These are phyloP conservation scores for Globisporangium splendens DNA, from an alignment of 352 stramenopile species.

Conservation along the genomic window DNA sequence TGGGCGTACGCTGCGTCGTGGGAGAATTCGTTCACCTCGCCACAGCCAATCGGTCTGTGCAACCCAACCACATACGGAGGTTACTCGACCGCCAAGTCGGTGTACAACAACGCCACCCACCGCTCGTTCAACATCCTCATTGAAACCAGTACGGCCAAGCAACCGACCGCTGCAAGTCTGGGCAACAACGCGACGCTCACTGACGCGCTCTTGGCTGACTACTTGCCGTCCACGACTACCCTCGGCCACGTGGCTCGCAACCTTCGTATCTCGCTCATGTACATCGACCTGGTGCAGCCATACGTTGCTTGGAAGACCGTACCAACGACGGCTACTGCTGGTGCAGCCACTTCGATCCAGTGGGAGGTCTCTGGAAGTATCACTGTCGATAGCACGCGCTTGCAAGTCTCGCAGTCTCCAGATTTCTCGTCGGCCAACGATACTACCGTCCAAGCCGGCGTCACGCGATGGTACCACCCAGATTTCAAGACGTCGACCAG, in stretches of 20 bases:
- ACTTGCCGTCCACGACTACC: slow-evolving; percentile 28
- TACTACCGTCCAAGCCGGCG: slow-evolving; percentile 36
- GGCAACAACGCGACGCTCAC: slow-evolving; percentile 54
- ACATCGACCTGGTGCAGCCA: slow-evolving; percentile 92
- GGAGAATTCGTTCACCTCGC: slow-evolving; percentile 53
- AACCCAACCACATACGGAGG: slow-evolving; percentile 81
- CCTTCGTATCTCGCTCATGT: slow-evolving; percentile 87
- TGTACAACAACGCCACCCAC: slow-evolving; percentile 89
- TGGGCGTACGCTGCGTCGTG: slow-evolving; percentile 91
- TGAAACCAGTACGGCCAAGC: slow-evolving; percentile 90
- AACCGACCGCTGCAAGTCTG: slow-evolving; percentile 54
- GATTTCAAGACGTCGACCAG: slow-evolving; percentile 28
- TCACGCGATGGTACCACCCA: slow-evolving; percentile 63
- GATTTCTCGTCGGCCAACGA: no score
- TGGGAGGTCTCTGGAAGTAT: slow-evolving; percentile 63
- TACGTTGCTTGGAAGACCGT: slow-evolving; percentile 73
- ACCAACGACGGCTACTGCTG: slow-evolving; percentile 13
- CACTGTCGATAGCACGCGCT: slow-evolving; percentile 21
- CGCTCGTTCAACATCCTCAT: slow-evolving; percentile 94
- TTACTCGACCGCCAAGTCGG: slow-evolving; percentile 82
- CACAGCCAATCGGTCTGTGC: slow-evolving; percentile 59
- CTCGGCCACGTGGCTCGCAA: slow-evolving; percentile 93
- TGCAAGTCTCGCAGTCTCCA: no score
- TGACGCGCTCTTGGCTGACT: slow-evolving; percentile 42
- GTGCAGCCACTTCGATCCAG: slow-evolving; percentile 22